Percentiles rank a stretch among this genome's conserved stretches.
Evolutionary conservation across 1,139 yeast species (phyloP).

Genomic region (Magnusiomyces suaveolens): DNA sequence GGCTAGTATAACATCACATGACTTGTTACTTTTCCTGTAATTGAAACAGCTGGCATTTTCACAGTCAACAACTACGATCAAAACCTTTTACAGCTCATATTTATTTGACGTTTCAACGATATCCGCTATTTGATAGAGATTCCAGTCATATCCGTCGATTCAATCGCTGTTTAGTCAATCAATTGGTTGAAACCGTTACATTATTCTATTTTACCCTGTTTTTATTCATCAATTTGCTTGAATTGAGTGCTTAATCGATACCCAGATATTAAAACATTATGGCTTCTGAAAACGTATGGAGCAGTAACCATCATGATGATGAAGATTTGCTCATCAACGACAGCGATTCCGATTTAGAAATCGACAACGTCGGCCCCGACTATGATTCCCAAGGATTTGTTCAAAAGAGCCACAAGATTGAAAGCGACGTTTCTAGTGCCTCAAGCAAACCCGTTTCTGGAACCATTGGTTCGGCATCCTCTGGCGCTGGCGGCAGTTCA

Average conservation of each 20-base stretch:
- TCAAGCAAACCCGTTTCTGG: not conserved
- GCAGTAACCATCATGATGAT: constrained; percentile 10
- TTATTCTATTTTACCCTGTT: no score
- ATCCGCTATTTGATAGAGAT: no score
- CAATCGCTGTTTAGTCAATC: no score
- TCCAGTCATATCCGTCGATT: no score
- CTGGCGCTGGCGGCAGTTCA: constrained; percentile 9
- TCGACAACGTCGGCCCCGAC: not conserved
- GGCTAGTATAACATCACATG: no score
- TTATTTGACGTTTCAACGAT: no score
- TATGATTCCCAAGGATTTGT: constrained; percentile 16
- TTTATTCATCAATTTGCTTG: no score
- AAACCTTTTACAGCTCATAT: no score
- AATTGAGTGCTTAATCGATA: no score
- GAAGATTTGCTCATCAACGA: constrained; percentile 18
- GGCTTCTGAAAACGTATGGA: constrained; percentile 16
- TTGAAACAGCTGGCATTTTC: not conserved
- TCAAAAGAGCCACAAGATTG: constrained; percentile 18
- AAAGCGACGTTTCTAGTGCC: constrained; percentile 19
- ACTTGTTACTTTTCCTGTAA: not conserved
- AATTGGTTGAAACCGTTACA: no score
- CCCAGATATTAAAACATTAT: not conserved
- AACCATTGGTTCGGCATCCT: not conserved
- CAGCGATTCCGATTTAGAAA: constrained; percentile 13
- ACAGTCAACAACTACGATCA: no score